Conservation (phyloP, 495 filamentous ascomycete genomes). For the Achaetomiella virescens region DNA sequence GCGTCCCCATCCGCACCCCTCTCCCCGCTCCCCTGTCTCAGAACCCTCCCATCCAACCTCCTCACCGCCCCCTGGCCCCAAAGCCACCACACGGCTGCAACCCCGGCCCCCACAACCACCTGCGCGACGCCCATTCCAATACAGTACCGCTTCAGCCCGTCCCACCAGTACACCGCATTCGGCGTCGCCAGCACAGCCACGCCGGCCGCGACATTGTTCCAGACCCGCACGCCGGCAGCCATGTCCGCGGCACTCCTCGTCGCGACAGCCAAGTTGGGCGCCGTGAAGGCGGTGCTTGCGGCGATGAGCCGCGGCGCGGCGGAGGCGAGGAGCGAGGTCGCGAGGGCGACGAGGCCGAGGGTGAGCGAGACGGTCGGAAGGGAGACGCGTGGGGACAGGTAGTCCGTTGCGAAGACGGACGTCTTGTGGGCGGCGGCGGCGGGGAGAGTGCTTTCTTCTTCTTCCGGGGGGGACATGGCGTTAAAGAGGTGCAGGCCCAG, state of each 20-base stretch:
- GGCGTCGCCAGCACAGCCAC: conserved; percentile 37
- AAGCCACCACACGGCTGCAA: conserved; percentile 33
- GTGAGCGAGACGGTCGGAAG: conserved; percentile 35
- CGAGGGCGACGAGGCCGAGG: conserved; percentile 37
- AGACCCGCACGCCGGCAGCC: conserved; percentile 29
- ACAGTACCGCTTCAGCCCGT: conserved; percentile 29
- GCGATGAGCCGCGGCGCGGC: conserved; percentile 33
- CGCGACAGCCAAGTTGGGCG: conserved; percentile 32
- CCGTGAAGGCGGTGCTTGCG: conserved; percentile 38
- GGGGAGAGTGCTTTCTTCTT: no score
- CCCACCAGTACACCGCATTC: conserved; percentile 25
- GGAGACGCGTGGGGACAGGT: conserved; percentile 26
- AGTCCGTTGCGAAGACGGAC: conserved; percentile 23
- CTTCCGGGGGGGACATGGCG: conserved; percentile 33
- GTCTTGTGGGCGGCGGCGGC: not conserved
- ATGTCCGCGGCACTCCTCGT: conserved; percentile 40
- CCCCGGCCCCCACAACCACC: conserved; percentile 24
- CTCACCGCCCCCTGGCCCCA: conserved; percentile 33
- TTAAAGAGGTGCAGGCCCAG: conserved; percentile 37
- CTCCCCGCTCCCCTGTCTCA: conserved; percentile 29
- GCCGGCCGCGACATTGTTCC: conserved; percentile 31
- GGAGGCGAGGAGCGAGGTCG: conserved; percentile 28
- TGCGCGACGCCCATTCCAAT: conserved; percentile 33
- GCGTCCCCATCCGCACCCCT: conserved; percentile 31
- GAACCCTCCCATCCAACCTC: conserved; percentile 35